These are phyloP conservation scores for Phytophthora pini DNA, from an alignment of 352 stramenopile species.

Conservation along the genomic window DNA sequence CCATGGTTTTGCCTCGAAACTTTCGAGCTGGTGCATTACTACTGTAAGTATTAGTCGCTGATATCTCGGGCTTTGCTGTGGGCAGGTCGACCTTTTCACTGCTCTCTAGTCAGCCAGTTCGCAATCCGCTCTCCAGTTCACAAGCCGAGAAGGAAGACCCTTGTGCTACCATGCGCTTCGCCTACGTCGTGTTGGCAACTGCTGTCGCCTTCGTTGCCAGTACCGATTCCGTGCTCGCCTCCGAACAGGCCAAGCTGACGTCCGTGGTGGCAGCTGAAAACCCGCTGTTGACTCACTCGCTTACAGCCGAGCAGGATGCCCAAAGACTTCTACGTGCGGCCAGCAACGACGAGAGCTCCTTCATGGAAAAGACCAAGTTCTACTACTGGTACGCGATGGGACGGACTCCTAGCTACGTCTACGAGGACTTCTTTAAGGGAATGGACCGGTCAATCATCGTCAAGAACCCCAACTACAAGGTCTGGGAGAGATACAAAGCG, in stretches of 20 bases:
- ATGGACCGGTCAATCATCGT: conserved; percentile 12
- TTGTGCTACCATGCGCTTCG: conserved; percentile 7
- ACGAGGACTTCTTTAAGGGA: conserved; percentile 20
- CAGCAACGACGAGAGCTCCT: conserved; percentile 1
- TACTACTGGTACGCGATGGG: conserved; percentile 21
- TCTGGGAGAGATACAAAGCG: conserved; percentile 17
- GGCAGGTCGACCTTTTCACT: conserved; percentile 4
- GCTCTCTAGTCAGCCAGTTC: conserved; percentile 11
- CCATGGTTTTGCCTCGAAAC: conserved; percentile 7
- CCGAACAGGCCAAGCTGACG: conserved; percentile 4
- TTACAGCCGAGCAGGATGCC: conserved; percentile 1
- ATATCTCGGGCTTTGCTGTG: conserved; percentile 22
- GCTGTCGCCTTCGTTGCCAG: conserved; percentile 5
- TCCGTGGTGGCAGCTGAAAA: neutral
- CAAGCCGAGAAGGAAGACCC: neutral
- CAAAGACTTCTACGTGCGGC: neutral
- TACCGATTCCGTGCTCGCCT: conserved; percentile 6
- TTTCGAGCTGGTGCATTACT: neutral
- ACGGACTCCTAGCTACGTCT: conserved; percentile 13
- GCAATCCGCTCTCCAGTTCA: conserved; percentile 5
- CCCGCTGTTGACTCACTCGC: neutral
- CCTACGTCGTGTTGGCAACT: conserved; percentile 6
- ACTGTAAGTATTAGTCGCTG: neutral
- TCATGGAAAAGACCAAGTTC: conserved; percentile 15
- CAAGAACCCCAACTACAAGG: conserved; percentile 21